These are phyloP conservation scores for Raddia distichophylla DNA, from an alignment of 176 grass and related monocot genomes.

Conservation along the genomic window DNA sequence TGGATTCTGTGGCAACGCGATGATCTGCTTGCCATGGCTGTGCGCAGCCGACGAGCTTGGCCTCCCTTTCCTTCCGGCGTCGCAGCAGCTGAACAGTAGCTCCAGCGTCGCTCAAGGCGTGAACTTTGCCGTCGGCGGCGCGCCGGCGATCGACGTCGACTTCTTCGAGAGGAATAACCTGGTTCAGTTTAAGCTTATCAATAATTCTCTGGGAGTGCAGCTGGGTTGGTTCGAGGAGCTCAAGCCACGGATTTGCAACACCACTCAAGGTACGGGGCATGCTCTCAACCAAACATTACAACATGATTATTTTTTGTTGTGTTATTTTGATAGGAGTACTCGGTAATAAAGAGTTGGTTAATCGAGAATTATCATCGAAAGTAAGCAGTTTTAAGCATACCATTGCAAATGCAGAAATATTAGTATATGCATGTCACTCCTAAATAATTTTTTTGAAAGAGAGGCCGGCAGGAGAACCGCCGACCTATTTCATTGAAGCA, in stretches of 20 bases:
- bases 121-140: conserved; percentile 58
- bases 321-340: too few species aligned
- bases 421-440: too few species aligned
- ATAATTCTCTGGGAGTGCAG: conserved; percentile 51
- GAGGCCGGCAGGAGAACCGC: too few species aligned
- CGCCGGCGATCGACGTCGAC: conserved; percentile 44
- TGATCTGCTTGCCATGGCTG: not conserved
- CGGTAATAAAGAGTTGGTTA: too few species aligned
- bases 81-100: not conserved
- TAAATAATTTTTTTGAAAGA: too few species aligned
- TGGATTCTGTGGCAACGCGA: not conserved
- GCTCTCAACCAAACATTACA: not conserved
- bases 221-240: conserved; percentile 57
- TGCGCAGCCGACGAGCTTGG: conserved; percentile 47
- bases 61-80: conserved; percentile 47
- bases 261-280: not conserved
- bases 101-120: conserved; percentile 32
- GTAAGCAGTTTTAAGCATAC: too few species aligned
- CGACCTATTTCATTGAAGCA: too few species aligned
- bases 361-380: too few species aligned
- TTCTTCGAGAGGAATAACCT: conserved; percentile 45
- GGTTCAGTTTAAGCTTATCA: not conserved
- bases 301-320: too few species aligned
- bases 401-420: too few species aligned
- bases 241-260: conserved; percentile 49